Evolutionary conservation across 192 early-diverging fungal genomes (phyloP).

Genomic region (Endogone sp.): DNA sequence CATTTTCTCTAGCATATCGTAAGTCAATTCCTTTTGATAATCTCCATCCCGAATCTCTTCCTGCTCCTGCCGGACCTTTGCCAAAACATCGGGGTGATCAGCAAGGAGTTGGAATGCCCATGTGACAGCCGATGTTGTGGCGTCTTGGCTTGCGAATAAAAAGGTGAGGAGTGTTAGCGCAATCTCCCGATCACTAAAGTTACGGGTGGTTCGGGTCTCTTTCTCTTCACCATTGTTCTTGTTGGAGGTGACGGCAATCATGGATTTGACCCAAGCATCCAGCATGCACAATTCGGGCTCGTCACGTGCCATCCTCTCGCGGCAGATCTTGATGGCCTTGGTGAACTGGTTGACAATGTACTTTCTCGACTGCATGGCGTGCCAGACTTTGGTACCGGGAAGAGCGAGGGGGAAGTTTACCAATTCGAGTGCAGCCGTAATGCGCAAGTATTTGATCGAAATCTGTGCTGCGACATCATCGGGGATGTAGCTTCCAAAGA

Average conservation of each 20-base stretch:
- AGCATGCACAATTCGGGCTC: constrained; percentile 29
- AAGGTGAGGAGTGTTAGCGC: constrained; percentile 40
- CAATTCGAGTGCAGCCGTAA: constrained; percentile 40
- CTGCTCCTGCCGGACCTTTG: constrained; percentile 30
- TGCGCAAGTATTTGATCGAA: constrained; percentile 36
- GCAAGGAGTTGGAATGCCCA: constrained; percentile 40
- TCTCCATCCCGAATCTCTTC: constrained; percentile 18
- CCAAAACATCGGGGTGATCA: constrained; percentile 39
- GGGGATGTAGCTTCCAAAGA: constrained; percentile 31
- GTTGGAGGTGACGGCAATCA: constrained; percentile 2
- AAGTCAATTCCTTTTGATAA: constrained; percentile 6
- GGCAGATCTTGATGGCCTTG: constrained; percentile 27
- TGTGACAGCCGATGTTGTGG: constrained; percentile 40
- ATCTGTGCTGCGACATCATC: constrained; percentile 27
- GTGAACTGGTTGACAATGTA: constrained; percentile 39
- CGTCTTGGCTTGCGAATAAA: constrained; percentile 41
- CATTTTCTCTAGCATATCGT: constrained; percentile 28
- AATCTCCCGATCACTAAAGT: constrained; percentile 34
- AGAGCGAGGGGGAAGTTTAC: constrained; percentile 41
- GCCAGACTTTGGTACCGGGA: constrained; percentile 41
- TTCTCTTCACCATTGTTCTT: constrained; percentile 5
- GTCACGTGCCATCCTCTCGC: constrained; percentile 23
- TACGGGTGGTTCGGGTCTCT: constrained; percentile 13
- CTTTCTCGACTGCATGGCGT: constrained; percentile 35
- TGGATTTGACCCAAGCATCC: constrained; percentile 32